Conservation (phyloP, 2,329 filamentous ascomycete species). For the Trichoderma sp. region DNA sequence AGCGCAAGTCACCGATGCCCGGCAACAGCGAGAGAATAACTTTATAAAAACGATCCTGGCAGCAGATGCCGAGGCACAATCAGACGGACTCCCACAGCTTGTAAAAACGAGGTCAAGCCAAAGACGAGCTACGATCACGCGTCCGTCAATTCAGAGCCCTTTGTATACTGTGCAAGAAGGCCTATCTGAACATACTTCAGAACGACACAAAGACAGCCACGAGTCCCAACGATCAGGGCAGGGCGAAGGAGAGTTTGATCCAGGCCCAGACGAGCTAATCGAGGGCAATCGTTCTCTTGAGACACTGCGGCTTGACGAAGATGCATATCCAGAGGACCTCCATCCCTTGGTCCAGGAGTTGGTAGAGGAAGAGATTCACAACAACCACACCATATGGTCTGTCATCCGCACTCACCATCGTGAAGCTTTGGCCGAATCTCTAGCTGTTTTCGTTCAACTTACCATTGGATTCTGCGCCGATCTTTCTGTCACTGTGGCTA, state of each 20-base stretch:
- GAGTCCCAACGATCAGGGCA: not conserved
- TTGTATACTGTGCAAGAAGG: not conserved
- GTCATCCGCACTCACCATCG: not conserved
- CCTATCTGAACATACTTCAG: not conserved
- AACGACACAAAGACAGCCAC: not conserved
- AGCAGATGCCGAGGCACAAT: not conserved
- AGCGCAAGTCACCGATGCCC: slow-evolving; percentile 9
- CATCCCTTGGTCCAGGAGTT: not conserved
- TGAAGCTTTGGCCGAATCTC: not conserved
- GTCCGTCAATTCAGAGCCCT: not conserved
- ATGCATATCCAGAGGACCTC: slow-evolving; percentile 2
- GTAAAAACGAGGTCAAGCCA: not conserved
- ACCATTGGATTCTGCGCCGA: not conserved
- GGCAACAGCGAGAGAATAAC: not conserved
- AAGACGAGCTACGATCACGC: not conserved
- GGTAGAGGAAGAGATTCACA: slow-evolving; percentile 1
- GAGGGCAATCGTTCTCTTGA: not conserved
- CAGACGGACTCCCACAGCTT: not conserved
- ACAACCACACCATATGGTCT: slow-evolving; percentile 8
- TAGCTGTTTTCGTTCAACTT: not conserved
- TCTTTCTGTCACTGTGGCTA: not conserved
- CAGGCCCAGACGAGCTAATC: not conserved
- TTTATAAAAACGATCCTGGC: not conserved
- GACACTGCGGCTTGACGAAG: not conserved
- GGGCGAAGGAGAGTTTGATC: not conserved